Percentiles rank a stretch among this genome's conserved stretches.
phyloP scores from a whole-genome alignment of 1,139 yeast species.

The Yamadazyma sp. region DNA sequence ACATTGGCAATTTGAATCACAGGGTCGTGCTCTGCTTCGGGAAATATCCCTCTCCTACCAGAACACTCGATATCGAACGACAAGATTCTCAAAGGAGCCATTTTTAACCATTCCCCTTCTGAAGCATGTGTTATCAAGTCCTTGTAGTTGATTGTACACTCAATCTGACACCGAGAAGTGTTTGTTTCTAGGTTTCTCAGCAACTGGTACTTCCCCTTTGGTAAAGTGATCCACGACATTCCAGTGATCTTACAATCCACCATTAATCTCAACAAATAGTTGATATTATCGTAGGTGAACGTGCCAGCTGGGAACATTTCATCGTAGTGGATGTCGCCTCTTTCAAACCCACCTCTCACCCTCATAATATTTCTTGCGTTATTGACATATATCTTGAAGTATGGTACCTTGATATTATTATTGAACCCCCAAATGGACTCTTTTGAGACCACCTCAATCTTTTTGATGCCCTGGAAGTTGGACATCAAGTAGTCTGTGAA shows the following conservation, averaged over 20 bases:
- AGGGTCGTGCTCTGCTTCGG: slow-evolving; percentile 90
- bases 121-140: slow-evolving; percentile 79
- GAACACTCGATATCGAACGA: slow-evolving; percentile 99
- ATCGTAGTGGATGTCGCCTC: slow-evolving; percentile 72
- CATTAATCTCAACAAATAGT: slow-evolving; percentile 83
- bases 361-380: slow-evolving; percentile 67
- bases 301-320: slow-evolving; percentile 57
- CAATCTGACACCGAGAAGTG: slow-evolving; percentile 83
- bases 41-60: slow-evolving; percentile 94
- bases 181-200: slow-evolving; percentile 29
- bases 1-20: slow-evolving; percentile 97
- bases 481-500: slow-evolving; percentile 52
- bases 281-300: slow-evolving; percentile 86
- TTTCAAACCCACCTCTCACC: slow-evolving; percentile 77
- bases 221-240: slow-evolving; percentile 96
- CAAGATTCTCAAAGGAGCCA: slow-evolving; percentile 90
- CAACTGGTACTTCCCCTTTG: slow-evolving; percentile 64
- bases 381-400: slow-evolving; percentile 67
- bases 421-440: slow-evolving; percentile 95
- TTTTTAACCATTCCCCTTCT: slow-evolving; percentile 91
- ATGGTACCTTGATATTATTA: slow-evolving; percentile 76
- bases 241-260: slow-evolving; percentile 91
- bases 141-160: slow-evolving; percentile 65
- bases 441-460: slow-evolving; percentile 63
- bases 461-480: slow-evolving; percentile 56